A percentile compares a stretch with the other conserved stretches of the same genome.
Conservation (phyloP, 495 filamentous ascomycete genomes). For the Aspergillus campestris region DNA sequence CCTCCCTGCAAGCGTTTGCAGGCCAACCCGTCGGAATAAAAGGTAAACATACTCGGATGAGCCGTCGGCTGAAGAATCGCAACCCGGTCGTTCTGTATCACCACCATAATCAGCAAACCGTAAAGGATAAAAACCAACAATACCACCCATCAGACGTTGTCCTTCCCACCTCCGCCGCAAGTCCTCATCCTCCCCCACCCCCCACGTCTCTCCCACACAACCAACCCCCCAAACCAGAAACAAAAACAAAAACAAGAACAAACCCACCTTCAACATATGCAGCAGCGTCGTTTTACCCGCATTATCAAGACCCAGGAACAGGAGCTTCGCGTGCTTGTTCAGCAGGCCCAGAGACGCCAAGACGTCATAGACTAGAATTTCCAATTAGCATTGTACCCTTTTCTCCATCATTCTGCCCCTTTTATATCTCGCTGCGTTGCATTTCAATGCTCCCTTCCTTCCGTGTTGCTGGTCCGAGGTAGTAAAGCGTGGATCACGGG, state of each 20-base stretch:
- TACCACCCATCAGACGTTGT: not conserved
- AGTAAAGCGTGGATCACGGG: too few species aligned
- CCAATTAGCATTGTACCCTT: too few species aligned
- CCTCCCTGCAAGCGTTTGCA: not conserved
- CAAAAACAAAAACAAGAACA: conserved; percentile 3
- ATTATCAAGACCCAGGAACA: conserved; percentile 93
- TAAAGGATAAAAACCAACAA: not conserved
- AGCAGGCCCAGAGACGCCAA: conserved; percentile 82
- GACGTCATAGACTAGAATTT: conserved; percentile 72
- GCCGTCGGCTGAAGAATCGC: conserved; percentile 86
- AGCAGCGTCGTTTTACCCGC: conserved; percentile 93
- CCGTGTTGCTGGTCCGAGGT: too few species aligned
- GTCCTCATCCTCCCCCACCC: not conserved
- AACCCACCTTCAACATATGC: conserved; percentile 83
- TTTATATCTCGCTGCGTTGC: too few species aligned
- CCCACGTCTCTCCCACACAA: not conserved
- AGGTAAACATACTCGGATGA: conserved; percentile 66
- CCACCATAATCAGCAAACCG: too few species aligned
- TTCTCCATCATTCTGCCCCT: too few species aligned
- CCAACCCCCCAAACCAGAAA: not conserved
- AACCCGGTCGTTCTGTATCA: conserved; percentile 75
- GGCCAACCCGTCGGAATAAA: not conserved
- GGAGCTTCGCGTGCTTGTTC: conserved; percentile 94
- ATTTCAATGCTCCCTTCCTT: too few species aligned
- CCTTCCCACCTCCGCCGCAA: too few species aligned